These are phyloP conservation scores for Tulasnella sp. DNA, from an alignment of 768 basidiomycete species.

Conservation along the genomic window DNA sequence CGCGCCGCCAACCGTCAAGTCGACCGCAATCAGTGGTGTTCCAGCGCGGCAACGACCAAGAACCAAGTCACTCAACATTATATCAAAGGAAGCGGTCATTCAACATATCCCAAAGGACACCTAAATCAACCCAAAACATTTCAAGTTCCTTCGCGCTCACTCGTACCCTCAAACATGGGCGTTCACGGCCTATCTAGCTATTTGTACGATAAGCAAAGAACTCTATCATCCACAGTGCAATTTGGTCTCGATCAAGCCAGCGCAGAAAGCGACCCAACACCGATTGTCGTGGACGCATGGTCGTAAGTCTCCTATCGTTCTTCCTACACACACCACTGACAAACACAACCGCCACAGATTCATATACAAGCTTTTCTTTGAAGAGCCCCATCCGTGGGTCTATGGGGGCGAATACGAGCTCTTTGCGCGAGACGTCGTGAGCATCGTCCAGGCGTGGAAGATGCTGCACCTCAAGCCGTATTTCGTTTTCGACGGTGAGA, in stretches of 20 bases:
- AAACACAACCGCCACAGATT: constrained; percentile 36
- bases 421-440: constrained; percentile 38
- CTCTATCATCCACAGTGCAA: constrained; percentile 28
- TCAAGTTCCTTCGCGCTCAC: too few relatives aligned
- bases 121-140: too few relatives aligned
- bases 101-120: too few relatives aligned
- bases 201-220: constrained; percentile 35
- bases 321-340: background rate
- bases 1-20: too few relatives aligned
- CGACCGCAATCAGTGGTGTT: too few relatives aligned
- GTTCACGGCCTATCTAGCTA: constrained; percentile 43
- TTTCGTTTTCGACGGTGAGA: constrained; percentile 75
- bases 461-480: constrained; percentile 47
- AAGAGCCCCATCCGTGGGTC: constrained; percentile 61
- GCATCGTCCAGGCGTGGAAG: constrained; percentile 54
- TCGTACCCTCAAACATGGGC: too few relatives aligned
- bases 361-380: constrained; percentile 53
- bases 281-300: constrained; percentile 72
- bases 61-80: too few relatives aligned
- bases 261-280: constrained; percentile 22
- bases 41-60: too few relatives aligned
- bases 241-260: constrained; percentile 23
- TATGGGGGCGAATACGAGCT: constrained; percentile 70
- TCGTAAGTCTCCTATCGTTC: constrained; percentile 47
- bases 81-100: too few relatives aligned